Evolutionary conservation across 371 early-diverging fungal genomes (phyloP).

Genomic region (Rhizopus delemar): DNA sequence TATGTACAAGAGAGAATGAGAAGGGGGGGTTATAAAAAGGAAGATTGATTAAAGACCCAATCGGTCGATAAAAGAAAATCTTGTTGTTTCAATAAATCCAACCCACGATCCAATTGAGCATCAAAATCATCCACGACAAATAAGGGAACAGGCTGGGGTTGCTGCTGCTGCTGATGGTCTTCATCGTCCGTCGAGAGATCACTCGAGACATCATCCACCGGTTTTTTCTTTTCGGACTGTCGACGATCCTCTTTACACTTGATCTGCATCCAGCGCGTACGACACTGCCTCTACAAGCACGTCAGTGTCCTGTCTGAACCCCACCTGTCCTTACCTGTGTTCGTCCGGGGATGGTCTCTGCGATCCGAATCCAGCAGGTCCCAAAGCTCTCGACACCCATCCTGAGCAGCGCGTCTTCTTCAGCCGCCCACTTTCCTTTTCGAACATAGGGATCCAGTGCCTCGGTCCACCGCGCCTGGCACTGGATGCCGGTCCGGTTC

Average conservation of each 20-base stretch:
- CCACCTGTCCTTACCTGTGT: no score
- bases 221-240: slow-evolving; percentile 9
- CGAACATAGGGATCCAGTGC: slow-evolving; percentile 70
- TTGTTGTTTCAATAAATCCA: slow-evolving; percentile 27
- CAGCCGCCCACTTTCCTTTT: slow-evolving; percentile 68
- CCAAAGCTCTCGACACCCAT: slow-evolving; percentile 55
- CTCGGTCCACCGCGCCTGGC: slow-evolving; percentile 77
- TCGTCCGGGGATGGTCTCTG: slow-evolving; percentile 64
- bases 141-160: slow-evolving; percentile 13
- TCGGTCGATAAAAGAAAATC: slow-evolving; percentile 24
- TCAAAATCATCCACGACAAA: slow-evolving; percentile 33
- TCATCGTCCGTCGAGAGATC: slow-evolving; percentile 30
- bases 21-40: neutral
- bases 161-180: slow-evolving; percentile 13
- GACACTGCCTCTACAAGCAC: slow-evolving; percentile 58
- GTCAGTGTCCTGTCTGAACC: slow-evolving; percentile 8
- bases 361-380: slow-evolving; percentile 75
- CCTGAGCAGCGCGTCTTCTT: slow-evolving; percentile 62
- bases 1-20: neutral
- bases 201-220: slow-evolving; percentile 22
- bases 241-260: slow-evolving; percentile 53
- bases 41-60: slow-evolving; percentile 18
- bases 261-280: slow-evolving; percentile 70
- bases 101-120: slow-evolving; percentile 13
- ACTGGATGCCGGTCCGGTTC: slow-evolving; percentile 69